Percentiles rank a stretch among this genome's conserved stretches.
Evolutionary conservation across 768 basidiomycete species (phyloP).

Genomic region (Phallus indusiatus): DNA sequence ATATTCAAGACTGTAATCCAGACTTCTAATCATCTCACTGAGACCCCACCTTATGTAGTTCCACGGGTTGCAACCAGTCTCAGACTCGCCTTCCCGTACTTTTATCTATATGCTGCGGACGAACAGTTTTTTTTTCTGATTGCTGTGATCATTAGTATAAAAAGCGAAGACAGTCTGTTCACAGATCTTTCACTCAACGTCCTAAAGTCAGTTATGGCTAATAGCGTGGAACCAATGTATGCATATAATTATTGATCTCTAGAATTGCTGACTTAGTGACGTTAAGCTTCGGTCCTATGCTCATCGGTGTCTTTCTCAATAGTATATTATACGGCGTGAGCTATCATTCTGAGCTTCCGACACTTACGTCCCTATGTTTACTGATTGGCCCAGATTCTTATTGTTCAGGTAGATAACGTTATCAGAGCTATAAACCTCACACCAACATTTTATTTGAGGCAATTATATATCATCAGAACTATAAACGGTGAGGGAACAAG

Average conservation of each 20-base stretch:
- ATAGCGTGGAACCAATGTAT: not conserved
- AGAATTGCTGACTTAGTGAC: not conserved
- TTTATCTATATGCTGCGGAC: too few relatives aligned
- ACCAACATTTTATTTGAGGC: not conserved
- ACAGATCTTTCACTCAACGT: too few relatives aligned
- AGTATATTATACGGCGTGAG: constrained; percentile 14
- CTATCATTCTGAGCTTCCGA: not conserved
- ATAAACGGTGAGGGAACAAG: not conserved
- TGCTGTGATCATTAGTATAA: too few relatives aligned
- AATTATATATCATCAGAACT: not conserved
- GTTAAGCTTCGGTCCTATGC: constrained; percentile 9
- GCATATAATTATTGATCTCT: not conserved
- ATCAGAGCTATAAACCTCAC: too few relatives aligned
- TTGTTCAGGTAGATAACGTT: not conserved
- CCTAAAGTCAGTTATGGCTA: not conserved
- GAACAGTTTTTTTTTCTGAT: too few relatives aligned
- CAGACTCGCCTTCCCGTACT: too few relatives aligned
- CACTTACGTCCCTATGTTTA: not conserved
- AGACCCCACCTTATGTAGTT: too few relatives aligned
- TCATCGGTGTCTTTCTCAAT: constrained; percentile 17
- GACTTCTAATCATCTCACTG: too few relatives aligned
- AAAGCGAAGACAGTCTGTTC: too few relatives aligned
- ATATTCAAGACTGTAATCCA: too few relatives aligned
- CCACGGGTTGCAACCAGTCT: too few relatives aligned
- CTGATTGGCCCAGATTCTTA: not conserved